Conservation (phyloP, 176 grass and related monocot genomes). For the Zoysia japonica region DNA sequence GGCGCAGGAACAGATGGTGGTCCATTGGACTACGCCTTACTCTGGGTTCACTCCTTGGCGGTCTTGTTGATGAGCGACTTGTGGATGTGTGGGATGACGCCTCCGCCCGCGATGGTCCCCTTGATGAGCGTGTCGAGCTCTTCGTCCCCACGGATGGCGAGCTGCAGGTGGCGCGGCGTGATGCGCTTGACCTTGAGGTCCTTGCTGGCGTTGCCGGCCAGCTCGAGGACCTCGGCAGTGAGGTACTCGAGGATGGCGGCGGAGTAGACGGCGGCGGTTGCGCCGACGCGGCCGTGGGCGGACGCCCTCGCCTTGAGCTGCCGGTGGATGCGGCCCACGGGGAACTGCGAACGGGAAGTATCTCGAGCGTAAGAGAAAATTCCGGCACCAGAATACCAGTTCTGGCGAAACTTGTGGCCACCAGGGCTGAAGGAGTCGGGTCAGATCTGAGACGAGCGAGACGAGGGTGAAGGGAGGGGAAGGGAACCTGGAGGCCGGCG, state of each 20-base stretch:
- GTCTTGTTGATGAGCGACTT: conserved; percentile 77
- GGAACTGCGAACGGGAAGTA: conserved; percentile 41
- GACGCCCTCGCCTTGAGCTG: conserved; percentile 68
- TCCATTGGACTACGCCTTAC: rapidly evolving
- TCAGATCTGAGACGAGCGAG: not conserved
- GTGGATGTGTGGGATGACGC: conserved; percentile 78
- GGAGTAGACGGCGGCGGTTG: conserved; percentile 73
- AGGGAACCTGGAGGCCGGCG: conserved; percentile 61
- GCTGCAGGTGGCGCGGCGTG: conserved; percentile 77
- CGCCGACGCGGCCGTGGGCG: conserved; percentile 68
- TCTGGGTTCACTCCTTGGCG: conserved; percentile 52
- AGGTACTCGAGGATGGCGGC: conserved; percentile 76
- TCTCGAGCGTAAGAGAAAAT: no score
- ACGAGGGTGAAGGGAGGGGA: not conserved
- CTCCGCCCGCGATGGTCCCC: conserved; percentile 70
- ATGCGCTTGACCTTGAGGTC: conserved; percentile 84
- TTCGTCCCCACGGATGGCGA: conserved; percentile 72
- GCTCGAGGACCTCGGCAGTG: conserved; percentile 67
- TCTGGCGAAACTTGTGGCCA: not conserved
- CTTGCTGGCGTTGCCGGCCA: conserved; percentile 80
- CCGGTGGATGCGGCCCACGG: conserved; percentile 61
- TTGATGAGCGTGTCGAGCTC: conserved; percentile 83
- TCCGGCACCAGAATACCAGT: not conserved
- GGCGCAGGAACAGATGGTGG: not conserved
- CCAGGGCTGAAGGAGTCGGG: no score